A percentile compares a stretch with the other conserved stretches of the same genome.
Conservation (phyloP, 1,284 basidiomycete species). For the Ganoderma meredithae region DNA sequence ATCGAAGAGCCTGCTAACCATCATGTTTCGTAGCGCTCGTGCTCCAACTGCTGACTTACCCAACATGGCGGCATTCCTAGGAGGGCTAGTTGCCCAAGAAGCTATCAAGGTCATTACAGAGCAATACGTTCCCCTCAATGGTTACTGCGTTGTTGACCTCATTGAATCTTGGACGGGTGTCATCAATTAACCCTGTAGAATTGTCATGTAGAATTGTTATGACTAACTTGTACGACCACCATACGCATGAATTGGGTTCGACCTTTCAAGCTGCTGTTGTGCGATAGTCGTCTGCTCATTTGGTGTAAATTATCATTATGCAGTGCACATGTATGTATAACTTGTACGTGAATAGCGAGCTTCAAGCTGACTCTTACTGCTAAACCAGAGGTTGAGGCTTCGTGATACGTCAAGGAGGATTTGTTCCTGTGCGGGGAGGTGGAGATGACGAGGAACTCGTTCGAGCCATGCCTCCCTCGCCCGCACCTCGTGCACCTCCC, state of each 20-base stretch:
- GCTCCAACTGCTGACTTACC: constrained; percentile 89
- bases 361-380: background rate
- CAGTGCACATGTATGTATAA: background rate
- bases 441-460: background rate
- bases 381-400: background rate
- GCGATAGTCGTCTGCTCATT: background rate
- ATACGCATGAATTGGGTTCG: background rate
- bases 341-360: background rate
- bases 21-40: constrained; percentile 61
- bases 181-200: constrained; percentile 38
- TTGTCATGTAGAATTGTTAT: no score
- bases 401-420: background rate
- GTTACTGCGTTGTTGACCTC: constrained; percentile 88
- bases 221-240: no score
- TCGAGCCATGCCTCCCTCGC: constrained; percentile 29
- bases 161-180: constrained; percentile 82
- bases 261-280: background rate
- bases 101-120: constrained; percentile 97
- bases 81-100: constrained; percentile 96
- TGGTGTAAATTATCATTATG: background rate
- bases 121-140: constrained; percentile 93
- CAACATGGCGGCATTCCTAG: constrained; percentile 92
- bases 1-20: constrained; percentile 14
- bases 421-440: background rate
- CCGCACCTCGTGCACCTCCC: constrained; percentile 30